phyloP scores from a whole-genome alignment of 805 yeast genomes.

The Spathaspora girioi region DNA sequence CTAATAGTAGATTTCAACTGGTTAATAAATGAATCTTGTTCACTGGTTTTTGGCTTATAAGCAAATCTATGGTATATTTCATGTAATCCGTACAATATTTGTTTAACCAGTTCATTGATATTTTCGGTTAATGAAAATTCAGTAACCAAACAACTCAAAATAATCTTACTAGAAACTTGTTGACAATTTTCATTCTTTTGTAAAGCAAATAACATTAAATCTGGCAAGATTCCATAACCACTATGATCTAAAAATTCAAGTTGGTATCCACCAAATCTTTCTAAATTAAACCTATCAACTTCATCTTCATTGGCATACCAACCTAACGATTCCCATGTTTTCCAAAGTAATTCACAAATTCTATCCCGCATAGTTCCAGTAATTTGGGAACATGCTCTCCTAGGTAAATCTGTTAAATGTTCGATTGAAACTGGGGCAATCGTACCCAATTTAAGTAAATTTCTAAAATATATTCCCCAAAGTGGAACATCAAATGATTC shows the following conservation, averaged over 20 bases:
- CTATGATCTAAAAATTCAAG: slow-evolving; percentile 49
- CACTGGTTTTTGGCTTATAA: slow-evolving; percentile 53
- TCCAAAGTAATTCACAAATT: slow-evolving; percentile 51
- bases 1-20: slow-evolving; percentile 42
- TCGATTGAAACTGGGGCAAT: slow-evolving; percentile 69
- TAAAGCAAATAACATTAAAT: slow-evolving; percentile 62
- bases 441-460: slow-evolving; percentile 55
- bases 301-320: slow-evolving; percentile 58
- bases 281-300: slow-evolving; percentile 53
- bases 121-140: slow-evolving; percentile 60
- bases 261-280: slow-evolving; percentile 68
- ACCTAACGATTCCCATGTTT: slow-evolving; percentile 74
- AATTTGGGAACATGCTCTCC: slow-evolving; percentile 62
- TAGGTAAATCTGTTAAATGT: slow-evolving; percentile 67
- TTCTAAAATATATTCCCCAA: slow-evolving; percentile 67
- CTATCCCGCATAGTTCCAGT: slow-evolving; percentile 61
- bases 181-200: slow-evolving; percentile 64
- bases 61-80: slow-evolving; percentile 56
- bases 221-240: slow-evolving; percentile 59
- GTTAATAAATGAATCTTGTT: slow-evolving; percentile 52
- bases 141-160: slow-evolving; percentile 70
- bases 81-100: slow-evolving; percentile 59
- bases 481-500: slow-evolving; percentile 54
- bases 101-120: slow-evolving; percentile 58
- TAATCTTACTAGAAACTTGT: slow-evolving; percentile 56